These are phyloP conservation scores for Pythium dissotocum DNA, from an alignment of 352 stramenopile species.

Conservation along the genomic window DNA sequence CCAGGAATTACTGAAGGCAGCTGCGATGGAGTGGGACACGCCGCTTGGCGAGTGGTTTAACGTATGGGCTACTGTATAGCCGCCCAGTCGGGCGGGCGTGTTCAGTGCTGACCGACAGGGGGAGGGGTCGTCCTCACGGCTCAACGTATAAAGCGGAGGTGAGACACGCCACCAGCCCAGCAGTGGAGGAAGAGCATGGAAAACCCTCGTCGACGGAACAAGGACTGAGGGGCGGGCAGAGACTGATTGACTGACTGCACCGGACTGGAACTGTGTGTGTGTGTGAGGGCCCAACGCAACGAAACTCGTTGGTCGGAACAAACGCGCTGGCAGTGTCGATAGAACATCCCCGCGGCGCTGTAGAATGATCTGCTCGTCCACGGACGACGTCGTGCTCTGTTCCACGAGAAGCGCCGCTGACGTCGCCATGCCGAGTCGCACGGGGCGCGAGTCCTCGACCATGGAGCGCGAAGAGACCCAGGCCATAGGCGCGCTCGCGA, in stretches of 20 bases:
- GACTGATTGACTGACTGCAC: conserved; percentile 27
- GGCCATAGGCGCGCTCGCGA: neutral
- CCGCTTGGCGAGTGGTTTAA: conserved; percentile 14
- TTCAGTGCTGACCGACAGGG: conserved; percentile 13
- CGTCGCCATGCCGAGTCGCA: neutral
- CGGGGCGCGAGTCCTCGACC: neutral
- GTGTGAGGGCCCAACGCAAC: neutral
- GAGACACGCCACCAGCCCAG: conserved; percentile 26
- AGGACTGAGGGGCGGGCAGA: neutral
- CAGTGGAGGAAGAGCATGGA: conserved; percentile 22
- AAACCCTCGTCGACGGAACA: conserved; percentile 16
- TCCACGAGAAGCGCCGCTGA: conserved; percentile 5
- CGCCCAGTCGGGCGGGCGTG: conserved; percentile 11
- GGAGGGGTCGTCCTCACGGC: conserved; percentile 16
- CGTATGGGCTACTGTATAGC: conserved; percentile 11
- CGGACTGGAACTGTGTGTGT: neutral
- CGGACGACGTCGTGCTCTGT: conserved; percentile 19
- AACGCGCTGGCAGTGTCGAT: neutral
- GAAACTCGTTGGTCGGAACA: neutral
- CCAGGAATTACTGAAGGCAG: neutral
- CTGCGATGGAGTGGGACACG: conserved; percentile 6
- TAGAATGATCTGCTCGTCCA: conserved; percentile 28
- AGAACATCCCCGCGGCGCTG: neutral
- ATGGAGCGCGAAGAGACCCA: neutral
- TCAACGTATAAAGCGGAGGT: conserved; percentile 29